Evolutionary conservation across 1,284 basidiomycete genomes (phyloP).

Genomic region (Pseudozyma pruni): DNA sequence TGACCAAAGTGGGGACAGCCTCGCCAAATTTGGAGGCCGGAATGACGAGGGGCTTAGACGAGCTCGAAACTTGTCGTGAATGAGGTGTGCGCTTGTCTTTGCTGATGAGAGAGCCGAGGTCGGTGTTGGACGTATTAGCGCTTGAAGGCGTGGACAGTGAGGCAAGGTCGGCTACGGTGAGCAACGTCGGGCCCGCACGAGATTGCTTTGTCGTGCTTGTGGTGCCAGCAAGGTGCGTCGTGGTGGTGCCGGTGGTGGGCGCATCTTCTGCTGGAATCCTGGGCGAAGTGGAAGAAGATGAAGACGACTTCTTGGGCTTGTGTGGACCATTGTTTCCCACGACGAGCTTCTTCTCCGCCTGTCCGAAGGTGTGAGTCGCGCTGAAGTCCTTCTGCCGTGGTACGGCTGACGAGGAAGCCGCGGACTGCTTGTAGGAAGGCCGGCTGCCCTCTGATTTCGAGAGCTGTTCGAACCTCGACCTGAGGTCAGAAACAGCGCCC

Average conservation of each 20-base stretch:
- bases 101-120: constrained; percentile 7
- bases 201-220: neutral
- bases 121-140: constrained; percentile 23
- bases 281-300: constrained; percentile 7
- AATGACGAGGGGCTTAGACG: constrained; percentile 4
- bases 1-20: constrained; percentile 8
- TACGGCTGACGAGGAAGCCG: constrained; percentile 4
- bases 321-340: constrained; percentile 5
- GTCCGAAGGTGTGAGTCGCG: constrained; percentile 40
- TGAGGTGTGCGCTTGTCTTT: constrained; percentile 16
- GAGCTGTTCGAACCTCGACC: constrained; percentile 50
- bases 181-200: constrained; percentile 7
- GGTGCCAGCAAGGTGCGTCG: neutral
- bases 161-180: constrained; percentile 21
- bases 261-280: constrained; percentile 10
- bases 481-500: constrained; percentile 41
- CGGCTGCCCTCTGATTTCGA: constrained; percentile 47
- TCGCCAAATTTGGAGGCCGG: constrained; percentile 32
- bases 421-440: constrained; percentile 5
- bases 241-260: neutral
- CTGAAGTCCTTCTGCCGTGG: constrained; percentile 20
- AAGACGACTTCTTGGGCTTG: constrained; percentile 17
- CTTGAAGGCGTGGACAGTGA: constrained; percentile 10
- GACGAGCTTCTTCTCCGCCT: constrained; percentile 38
- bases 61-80: constrained; percentile 8